Base-by-base conservation (phyloP, 2,329 filamentous ascomycete genomes). In the Sordariomycetes sp. region DNA sequence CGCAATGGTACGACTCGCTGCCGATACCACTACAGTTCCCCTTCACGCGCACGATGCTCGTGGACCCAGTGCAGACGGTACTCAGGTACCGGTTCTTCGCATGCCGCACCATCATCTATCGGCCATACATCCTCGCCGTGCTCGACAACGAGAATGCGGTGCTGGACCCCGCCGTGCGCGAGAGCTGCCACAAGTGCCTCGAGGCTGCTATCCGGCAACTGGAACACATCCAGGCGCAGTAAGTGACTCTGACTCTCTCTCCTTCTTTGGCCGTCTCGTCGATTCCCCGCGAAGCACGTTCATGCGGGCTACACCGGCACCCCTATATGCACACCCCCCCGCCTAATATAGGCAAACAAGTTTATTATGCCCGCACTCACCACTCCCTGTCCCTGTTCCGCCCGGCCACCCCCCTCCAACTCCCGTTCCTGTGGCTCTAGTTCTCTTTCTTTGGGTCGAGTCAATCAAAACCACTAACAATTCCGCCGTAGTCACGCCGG, bases 71-170 rank as follows among this genome's bases (percentile, higher is more conserved):
- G 6, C 89, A 93, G 70, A 90, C 88, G 0, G 89, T 93, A 8
- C 74, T 94, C 54, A 80, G 89, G 53, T 75, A 93, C 60, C 82
- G 89, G 34, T 94, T 93, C 73, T 92, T 90, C 69, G 89, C 89
- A 50, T 94, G 89, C 70, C 85, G 88, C 59, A 93, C 89, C 28
- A 92, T 93, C 65, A 93, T 94, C 63, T 93, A 90, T 72, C 81
- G 89, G 32, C 89, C 89, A 0, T 93, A 93, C 69, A 89, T 93
- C 61, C 76, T 91, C 60, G 87, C 88, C 12, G 89, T 92, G 1
- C 72, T 94, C 24, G 86, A 91, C 66, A 89, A 92, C 61, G 88
- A 91, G 65, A 84, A 84, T 63, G 80, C 87, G 24, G 81, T 86
- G 16, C 70, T 87, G 65, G 88, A 93, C 70, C 83, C 82, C 12